Conservation (phyloP, 768 basidiomycete genomes). For the Termitomyces sp. region DNA sequence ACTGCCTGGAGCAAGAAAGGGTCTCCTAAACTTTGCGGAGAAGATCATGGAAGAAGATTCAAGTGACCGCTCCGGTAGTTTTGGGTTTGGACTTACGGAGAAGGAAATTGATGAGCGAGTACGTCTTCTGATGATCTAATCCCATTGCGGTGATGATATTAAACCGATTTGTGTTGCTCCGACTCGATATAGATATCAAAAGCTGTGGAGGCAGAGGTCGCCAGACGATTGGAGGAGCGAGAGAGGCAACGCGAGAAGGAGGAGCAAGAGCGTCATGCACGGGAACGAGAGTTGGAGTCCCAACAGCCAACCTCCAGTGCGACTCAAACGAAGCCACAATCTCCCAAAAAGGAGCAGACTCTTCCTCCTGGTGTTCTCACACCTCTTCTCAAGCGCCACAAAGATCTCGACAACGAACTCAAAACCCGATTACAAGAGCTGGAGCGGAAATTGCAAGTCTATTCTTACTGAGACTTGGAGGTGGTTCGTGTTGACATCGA, state of each 20-base stretch:
- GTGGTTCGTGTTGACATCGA: background rate
- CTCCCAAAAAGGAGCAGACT: conserved; percentile 32
- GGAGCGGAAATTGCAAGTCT: conserved; percentile 67
- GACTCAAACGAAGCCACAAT: conserved; percentile 26
- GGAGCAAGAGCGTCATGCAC: conserved; percentile 30
- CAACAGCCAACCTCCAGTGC: conserved; percentile 16
- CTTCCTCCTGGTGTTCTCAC: conserved; percentile 53
- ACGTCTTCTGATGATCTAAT: conserved; percentile 15
- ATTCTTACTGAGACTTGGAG: conserved; percentile 3
- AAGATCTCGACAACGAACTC: conserved; percentile 67
- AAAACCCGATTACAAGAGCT: conserved; percentile 61
- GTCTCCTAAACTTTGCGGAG: conserved; percentile 15
- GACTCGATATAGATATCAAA: conserved; percentile 51
- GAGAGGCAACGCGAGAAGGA: conserved; percentile 36
- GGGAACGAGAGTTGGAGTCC: conserved; percentile 26
- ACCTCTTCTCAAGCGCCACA: conserved; percentile 59
- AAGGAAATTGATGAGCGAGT: conserved; percentile 76
- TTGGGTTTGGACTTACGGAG: conserved; percentile 48
- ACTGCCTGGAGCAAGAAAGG: conserved; percentile 20
- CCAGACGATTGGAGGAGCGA: conserved; percentile 55
- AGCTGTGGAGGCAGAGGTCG: conserved; percentile 73
- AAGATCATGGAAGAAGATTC: conserved; percentile 22
- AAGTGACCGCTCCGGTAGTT: conserved; percentile 28
- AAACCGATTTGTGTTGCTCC: background rate
- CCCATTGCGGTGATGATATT: background rate